Base-by-base conservation (phyloP, 805 yeast genomes). In the Yueomyces sp. region DNA sequence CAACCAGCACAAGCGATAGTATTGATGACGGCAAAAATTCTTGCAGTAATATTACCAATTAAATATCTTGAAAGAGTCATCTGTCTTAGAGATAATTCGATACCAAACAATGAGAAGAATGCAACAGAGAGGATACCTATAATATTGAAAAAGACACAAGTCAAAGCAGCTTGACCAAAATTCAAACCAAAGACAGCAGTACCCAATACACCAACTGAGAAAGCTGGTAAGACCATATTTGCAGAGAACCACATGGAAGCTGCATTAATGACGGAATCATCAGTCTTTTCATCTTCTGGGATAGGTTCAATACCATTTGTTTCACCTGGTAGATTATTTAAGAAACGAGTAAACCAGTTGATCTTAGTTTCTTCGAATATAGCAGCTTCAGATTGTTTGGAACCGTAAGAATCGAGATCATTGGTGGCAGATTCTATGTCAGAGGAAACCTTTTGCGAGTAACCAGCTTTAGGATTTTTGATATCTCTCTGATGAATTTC, bases 211-310 rank as follows among this genome's bases (percentile, higher is more conserved):
- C 96, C 96, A 41, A 85, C 67, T 6, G 94, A 70, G 53, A 75
- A 77, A 19, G 95, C 76, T 26, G 95, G 86, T 56, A 87, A 75
- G 45, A 85, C 95, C 73, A 85, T 69, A 64, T 87, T 86, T 36
- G 94, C 94, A 5, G 94, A 81, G 54, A 82, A 72, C 95, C 95
- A 87, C 90, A 87, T 83, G 41, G 88, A 70, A 39, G 86, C 85
- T 31, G 92, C 83, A 50, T 74, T 75, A 65, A 75, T 67, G 47
- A 81, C 57, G 36, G 84, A 77, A 39, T 71, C 72, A 48, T 80
- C 85, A 40, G 73, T 71, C 59, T 85, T 80, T 62, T 85, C 90
- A 39, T 79, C 83, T 48, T 82, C 94, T 6, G 84, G 77, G 45
- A 88, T 74, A 38, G 81, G 70, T 54, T 85, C 95, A 49, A 88